Base-by-base conservation (phyloP, 2,329 filamentous ascomycete genomes). In the Pestalotiopsis sp. region DNA sequence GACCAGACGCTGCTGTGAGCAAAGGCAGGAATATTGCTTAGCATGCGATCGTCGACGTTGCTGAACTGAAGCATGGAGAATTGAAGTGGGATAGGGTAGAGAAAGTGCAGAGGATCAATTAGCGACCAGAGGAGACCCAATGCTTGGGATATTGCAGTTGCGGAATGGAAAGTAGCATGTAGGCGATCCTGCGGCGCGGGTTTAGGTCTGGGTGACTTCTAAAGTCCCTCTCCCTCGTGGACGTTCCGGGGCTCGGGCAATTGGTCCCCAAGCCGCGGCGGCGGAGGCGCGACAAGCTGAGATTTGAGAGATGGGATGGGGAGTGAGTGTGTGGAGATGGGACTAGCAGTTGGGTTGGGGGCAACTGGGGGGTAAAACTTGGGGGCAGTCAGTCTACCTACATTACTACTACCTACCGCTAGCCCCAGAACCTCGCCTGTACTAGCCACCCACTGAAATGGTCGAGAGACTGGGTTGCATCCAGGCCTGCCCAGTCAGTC, bases 181-280 rank as follows among this genome's bases (percentile, higher is more conserved):
- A 48, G 35, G 64, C 52, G 59, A 66, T 59, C 30, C 55, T 40
- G 38, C 56, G 64, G 64, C 64, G 52, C 64, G 22, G 64, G 26
- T 56, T 24, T 17, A 20, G 52, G 20, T 52, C 44, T 52, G 22
- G 44, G 44, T 52, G 20, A 20, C 44, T 52, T 52, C 64, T 24
- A 66, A 66, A 55, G 30, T 35, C 30, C 30, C 30, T 35, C 30
- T 66, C 64, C 64, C 64, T 66, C 64, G 38, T 44, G 20, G 11
- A 48, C 52, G 55, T 35, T 48, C 52, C 55, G 64, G 17, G 38
- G 52, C 52, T 44, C 52, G 52, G 56, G 57, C 64, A 35, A 66
- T 66, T 66, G 64, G 64, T 66, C 64, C 30, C 30, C 59, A 66
- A 38, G 61, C 22, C 22, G 61, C 61, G 40, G 17, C n/a, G 61